Percentiles rank a stretch among this genome's conserved stretches.
phyloP scores from a whole-genome alignment of 192 early-diverging fungal genomes.

The Spinellus fusiger region DNA sequence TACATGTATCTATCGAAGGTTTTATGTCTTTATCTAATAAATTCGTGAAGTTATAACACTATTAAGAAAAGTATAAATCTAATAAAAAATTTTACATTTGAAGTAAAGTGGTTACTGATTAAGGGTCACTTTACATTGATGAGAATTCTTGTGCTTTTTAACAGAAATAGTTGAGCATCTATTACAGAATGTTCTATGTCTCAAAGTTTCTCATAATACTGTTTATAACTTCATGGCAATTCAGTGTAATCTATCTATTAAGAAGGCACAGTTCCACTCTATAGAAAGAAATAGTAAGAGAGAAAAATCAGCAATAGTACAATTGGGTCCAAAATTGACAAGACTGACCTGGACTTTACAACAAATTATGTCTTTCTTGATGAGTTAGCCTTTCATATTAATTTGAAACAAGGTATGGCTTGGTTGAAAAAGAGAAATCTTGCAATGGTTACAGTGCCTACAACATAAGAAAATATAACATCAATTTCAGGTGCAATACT shows the following conservation, averaged over 20 bases:
- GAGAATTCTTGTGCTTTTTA: slow-evolving; percentile 18
- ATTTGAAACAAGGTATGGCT: slow-evolving; percentile 12
- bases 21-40: too few species aligned
- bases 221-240: slow-evolving; percentile 16
- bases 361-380: slow-evolving; percentile 19
- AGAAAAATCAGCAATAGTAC: slow-evolving; percentile 11
- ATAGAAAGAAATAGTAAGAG: slow-evolving; percentile 18
- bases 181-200: slow-evolving; percentile 6
- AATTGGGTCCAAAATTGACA: slow-evolving; percentile 9
- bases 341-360: slow-evolving; percentile 12
- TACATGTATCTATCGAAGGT: too few species aligned
- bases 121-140: slow-evolving; percentile 12
- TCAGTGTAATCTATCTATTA: slow-evolving; percentile 12
- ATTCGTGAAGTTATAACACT: too few species aligned
- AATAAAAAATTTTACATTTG: too few species aligned
- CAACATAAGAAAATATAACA: not conserved
- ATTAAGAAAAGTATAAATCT: too few species aligned
- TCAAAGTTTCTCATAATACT: slow-evolving; percentile 8
- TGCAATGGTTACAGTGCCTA: slow-evolving; percentile 6
- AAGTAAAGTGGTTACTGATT: too few species aligned
- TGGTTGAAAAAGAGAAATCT: slow-evolving; percentile 16
- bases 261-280: slow-evolving; percentile 15
- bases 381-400: slow-evolving; percentile 16
- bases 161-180: slow-evolving; percentile 10
- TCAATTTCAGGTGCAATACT: slow-evolving; percentile 13